Evolutionary conservation across 805 yeast genomes (phyloP), one percentile per base, ranked within the genome.

Genomic region (Monosporozyma aerobia): DNA sequence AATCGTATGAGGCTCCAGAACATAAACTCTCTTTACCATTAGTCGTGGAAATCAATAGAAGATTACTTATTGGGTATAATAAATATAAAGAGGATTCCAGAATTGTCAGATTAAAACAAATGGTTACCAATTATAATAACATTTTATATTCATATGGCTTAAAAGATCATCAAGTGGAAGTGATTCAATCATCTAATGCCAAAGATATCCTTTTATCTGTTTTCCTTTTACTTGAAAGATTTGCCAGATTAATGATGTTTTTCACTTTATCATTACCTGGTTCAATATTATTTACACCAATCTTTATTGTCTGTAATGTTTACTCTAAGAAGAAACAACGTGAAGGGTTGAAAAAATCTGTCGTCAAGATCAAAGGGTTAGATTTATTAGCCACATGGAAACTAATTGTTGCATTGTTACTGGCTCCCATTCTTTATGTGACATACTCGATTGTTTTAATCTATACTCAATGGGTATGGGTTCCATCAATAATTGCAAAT

Each of bases 381-480:
- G 99, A 92, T 67, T 95, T 92, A 43, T 75, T 92, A 52, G 97
- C 97, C 2, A 88, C 97, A 2, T 92, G 99, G 99, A 92, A 92
- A 69, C 80, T 92, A 47, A 76, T 90, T 54, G 87, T 90, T 25
- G 82, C 92, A 16, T 76, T 92, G 71, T 85, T 88, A 1, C 71
- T 88, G 55, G 94, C 97, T 0, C 99, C 99, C 2, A 63, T 87
- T 9, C 72, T 92, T 11, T 92, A 90, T 71, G 79, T 82, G 51
- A 74, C 85, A 46, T 94, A 90, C 63, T 88, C 97, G 0, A 25
- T 48, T 70, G 14, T 64, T 63, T 54, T 56, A 27, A 41, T 22
- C 5, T 57, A 56, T 53, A 47, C 57, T 6, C 57, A 55, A 9
- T 63, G 73, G 51, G 65, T 78, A 39, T 78, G 58, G 63, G 61